These are phyloP conservation scores for Neurospora cerealis DNA, from an alignment of 495 filamentous ascomycete species.

Conservation along the genomic window DNA sequence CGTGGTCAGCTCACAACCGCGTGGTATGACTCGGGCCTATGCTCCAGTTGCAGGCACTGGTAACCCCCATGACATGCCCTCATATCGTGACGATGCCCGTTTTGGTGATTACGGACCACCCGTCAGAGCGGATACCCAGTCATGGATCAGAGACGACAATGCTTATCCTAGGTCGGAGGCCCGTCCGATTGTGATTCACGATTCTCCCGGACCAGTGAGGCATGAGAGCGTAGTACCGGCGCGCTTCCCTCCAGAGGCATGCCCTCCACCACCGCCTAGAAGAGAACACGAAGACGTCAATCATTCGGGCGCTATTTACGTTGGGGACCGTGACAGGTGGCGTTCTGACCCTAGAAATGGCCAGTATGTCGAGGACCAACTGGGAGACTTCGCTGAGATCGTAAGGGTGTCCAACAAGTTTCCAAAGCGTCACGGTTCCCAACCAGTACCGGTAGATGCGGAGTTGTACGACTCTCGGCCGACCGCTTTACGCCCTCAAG, in stretches of 20 bases:
- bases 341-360: not conserved
- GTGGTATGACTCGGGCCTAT: not conserved
- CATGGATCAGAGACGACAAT: conserved; percentile 15
- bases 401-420: conserved; percentile 23
- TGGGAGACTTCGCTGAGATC: conserved; percentile 14
- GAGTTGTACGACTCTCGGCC: not conserved
- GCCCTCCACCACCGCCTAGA: not conserved
- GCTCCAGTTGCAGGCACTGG: not conserved
- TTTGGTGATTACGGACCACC: not conserved
- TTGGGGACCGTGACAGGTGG: not conserved
- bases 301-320: not conserved
- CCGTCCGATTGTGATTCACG: conserved; percentile 19
- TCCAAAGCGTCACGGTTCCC: conserved; percentile 17
- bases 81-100: conserved; percentile 4
- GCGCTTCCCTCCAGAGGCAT: not conserved
- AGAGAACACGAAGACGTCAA: not conserved
- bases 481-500: not conserved
- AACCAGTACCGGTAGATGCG: not conserved
- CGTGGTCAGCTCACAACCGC: conserved; percentile 2
- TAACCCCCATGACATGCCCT: not conserved
- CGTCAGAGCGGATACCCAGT: conserved; percentile 9
- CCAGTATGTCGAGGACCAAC: conserved; percentile 4
- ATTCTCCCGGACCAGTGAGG: not conserved
- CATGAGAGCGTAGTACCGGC: not conserved
- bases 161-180: conserved; percentile 13